Percentiles rank a stretch among this genome's conserved stretches.
These are phyloP conservation scores for Naegleria lovaniensis DNA, from an alignment of 208 protist species.

Conservation along the genomic window DNA sequence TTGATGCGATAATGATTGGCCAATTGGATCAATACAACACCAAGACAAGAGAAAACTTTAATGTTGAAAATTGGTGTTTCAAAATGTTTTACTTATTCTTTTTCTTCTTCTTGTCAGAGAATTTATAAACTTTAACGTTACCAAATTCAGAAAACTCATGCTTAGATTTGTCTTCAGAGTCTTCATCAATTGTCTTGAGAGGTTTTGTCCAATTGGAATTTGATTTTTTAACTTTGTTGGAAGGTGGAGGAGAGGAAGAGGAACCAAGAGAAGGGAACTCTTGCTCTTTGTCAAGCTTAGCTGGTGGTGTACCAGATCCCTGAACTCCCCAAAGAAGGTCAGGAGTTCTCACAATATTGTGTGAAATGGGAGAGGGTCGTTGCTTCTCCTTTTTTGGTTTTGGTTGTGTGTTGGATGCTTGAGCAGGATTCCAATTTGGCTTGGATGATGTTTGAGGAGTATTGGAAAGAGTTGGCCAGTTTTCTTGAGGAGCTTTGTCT, in stretches of 20 bases:
- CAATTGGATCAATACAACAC: too few relatives aligned
- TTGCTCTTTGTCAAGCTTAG: neutral
- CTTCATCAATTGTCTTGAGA: neutral
- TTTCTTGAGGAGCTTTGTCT: neutral
- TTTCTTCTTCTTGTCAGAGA: neutral
- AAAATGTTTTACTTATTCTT: neutral
- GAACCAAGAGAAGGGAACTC: slow-evolving; percentile 1
- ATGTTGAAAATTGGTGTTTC: too few relatives aligned
- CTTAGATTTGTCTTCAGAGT: neutral
- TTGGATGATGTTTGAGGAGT: neutral
- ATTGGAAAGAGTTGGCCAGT: neutral
- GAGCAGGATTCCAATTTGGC: neutral
- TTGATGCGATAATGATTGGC: too few relatives aligned
- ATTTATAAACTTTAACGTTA: neutral
- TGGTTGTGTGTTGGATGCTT: too few relatives aligned
- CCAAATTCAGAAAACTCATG: neutral
- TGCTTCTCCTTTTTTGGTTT: neutral
- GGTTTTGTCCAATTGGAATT: neutral
- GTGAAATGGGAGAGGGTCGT: neutral
- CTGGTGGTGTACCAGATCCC: neutral
- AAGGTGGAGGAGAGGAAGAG: neutral
- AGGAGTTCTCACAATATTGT: neutral
- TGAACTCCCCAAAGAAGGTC: neutral
- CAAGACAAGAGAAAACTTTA: too few relatives aligned
- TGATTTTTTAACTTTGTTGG: neutral